Base-by-base conservation (phyloP, 306 rosid species). In the Oemleria cerasiformis region DNA sequence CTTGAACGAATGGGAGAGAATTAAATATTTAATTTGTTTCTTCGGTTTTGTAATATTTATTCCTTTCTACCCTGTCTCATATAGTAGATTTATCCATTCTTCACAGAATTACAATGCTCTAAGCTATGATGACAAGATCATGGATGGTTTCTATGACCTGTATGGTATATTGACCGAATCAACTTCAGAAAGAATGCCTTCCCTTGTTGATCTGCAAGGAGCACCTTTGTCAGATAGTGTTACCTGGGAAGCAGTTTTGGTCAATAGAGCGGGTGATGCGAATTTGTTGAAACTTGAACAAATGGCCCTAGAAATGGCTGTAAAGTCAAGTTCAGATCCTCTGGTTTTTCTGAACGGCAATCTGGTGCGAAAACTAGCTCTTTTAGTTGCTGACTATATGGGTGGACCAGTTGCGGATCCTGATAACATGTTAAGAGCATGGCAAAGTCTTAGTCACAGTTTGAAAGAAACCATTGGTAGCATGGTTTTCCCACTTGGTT, bases 31-130 rank as follows among this genome's bases (percentile, higher is more conserved):
- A 61, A 51, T 54, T 77, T 71, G 66, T 82, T 77, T 48, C 59
- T 78, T 70, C 74, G 71, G 45, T 5, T 80, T 80, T 80, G 78
- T 80, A 75, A 51, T 79, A 51, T 78, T 84, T 79, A 73, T 83
- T 82, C 83, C 64, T 77, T 79, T 86, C 88, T 87, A 84, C 89
- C 90, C 82, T 73, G 78, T 88, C 97, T 88, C 90, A 92, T 94
- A 85, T 86, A 80, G 77, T 91, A 91, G 99, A 89, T 84, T 91
- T 89, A 84, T 86, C 84, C 90, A 44, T 89, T 84, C 95, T 94
- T 91, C 89, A 82, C 97, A 94, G 99, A 94, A 89, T 91, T 94
- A 91, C 88, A 89, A 86, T 83, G 81, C 90, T 84, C 96, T 94
- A 79, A 83, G 97, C 80, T 94, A 86, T 73, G 99, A 94, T 75